phyloP scores from a whole-genome alignment of 2,329 filamentous ascomycete species.

The Daldinia sp. region DNA sequence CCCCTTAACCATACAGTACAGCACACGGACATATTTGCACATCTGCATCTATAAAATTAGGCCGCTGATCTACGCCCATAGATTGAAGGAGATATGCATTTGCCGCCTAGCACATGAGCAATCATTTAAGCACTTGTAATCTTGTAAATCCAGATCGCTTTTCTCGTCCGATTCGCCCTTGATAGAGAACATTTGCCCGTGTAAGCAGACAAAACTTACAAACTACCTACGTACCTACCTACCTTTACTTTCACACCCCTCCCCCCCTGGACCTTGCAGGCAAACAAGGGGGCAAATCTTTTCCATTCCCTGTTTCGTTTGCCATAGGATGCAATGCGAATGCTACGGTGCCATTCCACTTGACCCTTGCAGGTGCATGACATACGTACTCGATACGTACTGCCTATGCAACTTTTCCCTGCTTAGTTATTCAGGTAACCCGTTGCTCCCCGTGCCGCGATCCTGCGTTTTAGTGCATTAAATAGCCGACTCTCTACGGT shows the following conservation, averaged over 20 bases:
- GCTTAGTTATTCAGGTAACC: constrained; percentile 30
- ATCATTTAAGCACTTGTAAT: constrained; percentile 11
- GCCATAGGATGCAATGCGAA: constrained; percentile 31
- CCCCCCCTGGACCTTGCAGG: constrained; percentile 35
- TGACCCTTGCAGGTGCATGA: constrained; percentile 32
- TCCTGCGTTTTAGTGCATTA: constrained; percentile 38
- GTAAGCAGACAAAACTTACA: constrained; percentile 11
- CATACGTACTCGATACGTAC: constrained; percentile 26
- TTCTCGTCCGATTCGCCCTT: constrained; percentile 7
- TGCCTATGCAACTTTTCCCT: not conserved
- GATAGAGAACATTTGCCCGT: constrained; percentile 13
- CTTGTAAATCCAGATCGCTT: constrained; percentile 10
- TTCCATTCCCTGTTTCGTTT: constrained; percentile 34
- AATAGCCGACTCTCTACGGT: constrained; percentile 38
- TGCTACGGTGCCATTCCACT: constrained; percentile 31
- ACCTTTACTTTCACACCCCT: constrained; percentile 16
- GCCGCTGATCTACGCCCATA: constrained; percentile 10
- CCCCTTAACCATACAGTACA: not conserved
- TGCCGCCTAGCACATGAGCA: constrained; percentile 17
- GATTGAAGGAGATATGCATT: constrained; percentile 9
- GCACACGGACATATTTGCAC: not conserved
- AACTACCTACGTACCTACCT: too few relatives aligned
- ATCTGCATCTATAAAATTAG: constrained; percentile 5
- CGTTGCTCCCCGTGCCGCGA: constrained; percentile 34
- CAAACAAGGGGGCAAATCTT: constrained; percentile 35